A percentile compares a stretch with the other conserved stretches of the same genome.
These are phyloP conservation scores for Mortierella hygrophila DNA, from an alignment of 192 early-diverging fungal genomes.

Conservation along the genomic window DNA sequence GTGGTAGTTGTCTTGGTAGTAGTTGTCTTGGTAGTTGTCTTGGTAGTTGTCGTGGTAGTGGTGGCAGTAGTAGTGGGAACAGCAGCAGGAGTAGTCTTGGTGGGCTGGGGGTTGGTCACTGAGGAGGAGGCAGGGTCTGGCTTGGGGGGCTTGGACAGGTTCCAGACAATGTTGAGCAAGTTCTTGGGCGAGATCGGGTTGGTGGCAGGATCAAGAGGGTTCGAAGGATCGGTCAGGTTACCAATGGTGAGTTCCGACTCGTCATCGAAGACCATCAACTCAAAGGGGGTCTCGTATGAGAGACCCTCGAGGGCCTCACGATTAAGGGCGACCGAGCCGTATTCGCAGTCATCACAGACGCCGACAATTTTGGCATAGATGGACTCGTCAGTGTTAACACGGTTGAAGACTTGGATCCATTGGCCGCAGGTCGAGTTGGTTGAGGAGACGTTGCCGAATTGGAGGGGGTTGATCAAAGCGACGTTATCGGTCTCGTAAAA, in stretches of 20 bases:
- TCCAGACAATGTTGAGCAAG: conserved; percentile 31
- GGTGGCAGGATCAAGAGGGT: conserved; percentile 10
- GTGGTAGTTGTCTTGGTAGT: conserved; percentile 1
- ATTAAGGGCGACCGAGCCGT: conserved; percentile 27
- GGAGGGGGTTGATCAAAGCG: conserved; percentile 48
- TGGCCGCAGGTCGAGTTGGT: conserved; percentile 43
- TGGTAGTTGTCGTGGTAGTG: not conserved
- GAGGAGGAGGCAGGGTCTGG: not conserved
- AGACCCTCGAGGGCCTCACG: conserved; percentile 11
- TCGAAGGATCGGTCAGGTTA: conserved; percentile 25
- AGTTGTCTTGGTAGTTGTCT: not conserved
- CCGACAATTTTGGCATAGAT: conserved; percentile 42
- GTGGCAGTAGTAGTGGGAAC: conserved; percentile 1
- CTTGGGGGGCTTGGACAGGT: conserved; percentile 16
- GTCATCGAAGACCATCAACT: conserved; percentile 29
- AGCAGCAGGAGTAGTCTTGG: conserved; percentile 7
- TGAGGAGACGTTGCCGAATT: conserved; percentile 25
- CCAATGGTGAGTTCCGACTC: conserved; percentile 23
- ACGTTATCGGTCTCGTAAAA: conserved; percentile 31
- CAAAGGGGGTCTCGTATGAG: conserved; percentile 12
- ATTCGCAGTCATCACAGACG: conserved; percentile 47
- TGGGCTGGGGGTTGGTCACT: not conserved
- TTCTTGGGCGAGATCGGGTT: conserved; percentile 33
- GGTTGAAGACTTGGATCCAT: conserved; percentile 49
- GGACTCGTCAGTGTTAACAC: conserved; percentile 25